Evolutionary conservation across 257 asterid species (phyloP).

Genomic region (Jacaranda mimosifolia): DNA sequence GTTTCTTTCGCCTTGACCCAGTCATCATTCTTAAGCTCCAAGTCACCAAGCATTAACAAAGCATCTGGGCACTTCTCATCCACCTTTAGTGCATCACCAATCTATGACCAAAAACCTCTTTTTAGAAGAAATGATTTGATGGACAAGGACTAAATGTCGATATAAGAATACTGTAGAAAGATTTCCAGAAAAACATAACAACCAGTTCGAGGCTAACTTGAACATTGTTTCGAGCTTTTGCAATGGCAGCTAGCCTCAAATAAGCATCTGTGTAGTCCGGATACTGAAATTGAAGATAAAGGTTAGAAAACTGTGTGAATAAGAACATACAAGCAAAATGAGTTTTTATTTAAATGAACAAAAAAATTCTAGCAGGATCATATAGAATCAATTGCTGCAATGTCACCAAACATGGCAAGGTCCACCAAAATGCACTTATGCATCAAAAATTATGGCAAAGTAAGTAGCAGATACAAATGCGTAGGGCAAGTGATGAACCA

Average conservation of each 20-base stretch:
- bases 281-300: constrained; percentile 60
- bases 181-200: constrained; percentile 48
- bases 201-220: constrained; percentile 93
- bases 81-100: constrained; percentile 85
- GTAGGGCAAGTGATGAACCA: constrained; percentile 12
- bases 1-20: constrained; percentile 99
- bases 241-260: constrained; percentile 97
- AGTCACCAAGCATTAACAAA: constrained; percentile 93
- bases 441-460: no score
- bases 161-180: constrained; percentile 30
- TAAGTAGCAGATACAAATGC: background rate
- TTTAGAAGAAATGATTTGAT: constrained; percentile 16
- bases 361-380: constrained; percentile 18
- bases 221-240: constrained; percentile 87
- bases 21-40: constrained; percentile 99
- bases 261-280: constrained; percentile 91
- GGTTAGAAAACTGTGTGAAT: constrained; percentile 29
- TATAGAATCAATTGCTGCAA: constrained; percentile 26
- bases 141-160: constrained; percentile 14
- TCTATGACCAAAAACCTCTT: constrained; percentile 56
- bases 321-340: constrained; percentile 13
- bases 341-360: background rate
- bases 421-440: background rate
- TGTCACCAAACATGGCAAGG: constrained; percentile 1
- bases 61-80: constrained; percentile 94